Percentiles rank a stretch among this genome's conserved stretches.
phyloP scores from a whole-genome alignment of 805 yeast species.

The Starmerella riodocensis region DNA sequence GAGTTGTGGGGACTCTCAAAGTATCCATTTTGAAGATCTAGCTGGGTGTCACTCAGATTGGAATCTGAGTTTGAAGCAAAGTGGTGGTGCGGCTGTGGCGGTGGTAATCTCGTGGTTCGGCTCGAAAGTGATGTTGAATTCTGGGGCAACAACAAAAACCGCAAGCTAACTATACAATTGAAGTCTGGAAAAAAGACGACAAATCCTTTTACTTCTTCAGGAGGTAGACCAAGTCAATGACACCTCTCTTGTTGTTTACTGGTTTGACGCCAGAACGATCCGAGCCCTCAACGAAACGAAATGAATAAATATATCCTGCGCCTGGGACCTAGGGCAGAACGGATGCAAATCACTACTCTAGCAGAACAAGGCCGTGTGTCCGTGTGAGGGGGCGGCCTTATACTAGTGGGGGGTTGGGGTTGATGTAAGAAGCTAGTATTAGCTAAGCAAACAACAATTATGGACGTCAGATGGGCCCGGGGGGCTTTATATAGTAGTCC shows the following conservation, averaged over 20 bases:
- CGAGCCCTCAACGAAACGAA: no score
- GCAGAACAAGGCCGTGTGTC: neutral
- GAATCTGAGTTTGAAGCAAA: no score
- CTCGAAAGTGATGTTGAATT: no score
- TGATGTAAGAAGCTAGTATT: neutral
- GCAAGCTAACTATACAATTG: no score
- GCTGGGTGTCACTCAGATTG: no score
- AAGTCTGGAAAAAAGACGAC: neutral
- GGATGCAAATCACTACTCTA: neutral
- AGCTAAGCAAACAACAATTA: constrained; percentile 4
- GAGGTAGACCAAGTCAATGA: constrained; percentile 20
- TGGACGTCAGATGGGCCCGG: neutral
- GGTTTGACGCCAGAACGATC: no score
- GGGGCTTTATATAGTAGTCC: constrained; percentile 15
- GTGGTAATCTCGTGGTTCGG: no score
- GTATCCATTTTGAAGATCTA: constrained; percentile 53
- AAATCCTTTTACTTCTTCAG: neutral
- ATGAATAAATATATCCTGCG: no score
- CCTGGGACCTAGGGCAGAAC: no score
- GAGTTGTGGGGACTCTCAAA: constrained; percentile 60
- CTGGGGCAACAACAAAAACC: no score
- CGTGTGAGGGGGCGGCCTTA: neutral
- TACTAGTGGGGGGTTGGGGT: constrained; percentile 3
- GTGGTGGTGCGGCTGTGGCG: no score
- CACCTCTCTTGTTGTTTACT: no score